Conservation (phyloP, 768 basidiomycete species). For the Phylloporus rhodoxanthus region DNA sequence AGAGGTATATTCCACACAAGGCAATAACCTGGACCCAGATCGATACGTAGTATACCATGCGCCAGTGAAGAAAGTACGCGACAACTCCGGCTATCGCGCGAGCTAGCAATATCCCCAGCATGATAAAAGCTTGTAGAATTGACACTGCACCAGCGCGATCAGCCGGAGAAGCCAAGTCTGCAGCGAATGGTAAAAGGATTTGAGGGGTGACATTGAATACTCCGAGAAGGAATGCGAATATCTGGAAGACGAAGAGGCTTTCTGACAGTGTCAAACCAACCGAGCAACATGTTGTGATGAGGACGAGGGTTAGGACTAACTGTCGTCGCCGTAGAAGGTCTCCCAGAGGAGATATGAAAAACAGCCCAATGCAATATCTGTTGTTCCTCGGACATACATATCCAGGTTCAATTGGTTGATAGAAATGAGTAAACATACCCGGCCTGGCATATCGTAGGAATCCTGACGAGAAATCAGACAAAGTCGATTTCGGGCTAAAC, state of each 20-base stretch:
- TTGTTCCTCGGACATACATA: neutral
- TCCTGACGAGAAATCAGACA: slow-evolving; percentile 29
- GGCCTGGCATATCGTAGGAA: slow-evolving; percentile 61
- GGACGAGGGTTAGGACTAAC: slow-evolving; percentile 35
- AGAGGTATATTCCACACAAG: slow-evolving; percentile 25
- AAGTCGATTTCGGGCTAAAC: neutral
- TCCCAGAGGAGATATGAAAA: slow-evolving; percentile 40
- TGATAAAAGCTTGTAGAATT: slow-evolving; percentile 25
- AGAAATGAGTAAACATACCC: slow-evolving; percentile 36
- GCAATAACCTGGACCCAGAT: slow-evolving; percentile 30
- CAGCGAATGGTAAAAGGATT: slow-evolving; percentile 38
- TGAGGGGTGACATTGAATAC: slow-evolving; percentile 36
- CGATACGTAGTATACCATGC: slow-evolving; percentile 38
- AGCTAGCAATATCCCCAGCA: slow-evolving; percentile 24
- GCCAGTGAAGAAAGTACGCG: slow-evolving; percentile 36
- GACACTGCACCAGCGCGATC: slow-evolving; percentile 21
- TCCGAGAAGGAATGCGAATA: slow-evolving; percentile 35
- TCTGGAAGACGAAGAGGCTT: slow-evolving; percentile 30
- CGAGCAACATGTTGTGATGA: slow-evolving; percentile 30
- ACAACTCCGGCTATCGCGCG: slow-evolving; percentile 35
- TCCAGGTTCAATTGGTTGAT: neutral
- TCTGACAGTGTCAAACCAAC: slow-evolving; percentile 35
- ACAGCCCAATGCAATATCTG: slow-evolving; percentile 28
- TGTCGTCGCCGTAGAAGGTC: slow-evolving; percentile 41
- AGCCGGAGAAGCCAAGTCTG: slow-evolving; percentile 36